Base-by-base conservation (phyloP, 257 asterid genomes). In the Solanum corneliomulleri region DNA sequence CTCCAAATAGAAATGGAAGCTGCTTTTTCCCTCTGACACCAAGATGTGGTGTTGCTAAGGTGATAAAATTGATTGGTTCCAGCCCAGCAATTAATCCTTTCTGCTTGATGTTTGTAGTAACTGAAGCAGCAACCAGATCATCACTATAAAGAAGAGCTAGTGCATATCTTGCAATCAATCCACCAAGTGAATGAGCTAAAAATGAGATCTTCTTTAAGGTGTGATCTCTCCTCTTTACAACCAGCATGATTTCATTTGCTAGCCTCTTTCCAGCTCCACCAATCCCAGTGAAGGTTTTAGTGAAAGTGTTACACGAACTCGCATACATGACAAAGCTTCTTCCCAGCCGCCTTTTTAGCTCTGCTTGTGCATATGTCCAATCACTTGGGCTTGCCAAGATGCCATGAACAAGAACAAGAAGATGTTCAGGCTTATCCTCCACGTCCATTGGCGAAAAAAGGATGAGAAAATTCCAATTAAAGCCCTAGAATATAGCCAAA, bases 111-210 rank as follows among this genome's bases (percentile, higher is more conserved):
- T 68, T 89, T 71, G 94, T 90, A 72, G 92, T 88, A 89, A 84
- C 56, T 62, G 85, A 81, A n/a, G 66, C 52, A 62, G 33, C 70
- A 62, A n/a, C 70, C 16, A n/a, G 16, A 89, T 87, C 91, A 85
- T 87, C 89, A 75, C 85, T 88, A 91, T 93, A 95, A 80, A 97
- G 94, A 89, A 93, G 92, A 89, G 96, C 94, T 85, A 94, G 68
- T 45, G 98, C 99, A 83, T 94, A 95, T 97, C 99, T 94, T 64
- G 99, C 95, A 86, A 97, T 92, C 87, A 95, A 90, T 86, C 99
- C 99, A 90, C 99, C 99, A 83, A 97, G 98, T 85, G 99, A 97
- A 95, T 97, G 99, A 84, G 98, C 96, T 89, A 97, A 83, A 92
- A 97, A 95, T 45, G 99, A 97, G 77, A 97, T 96, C 93, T 87